Evolutionary conservation across 225 moss, liverwort and hornwort genomes (phyloP).

Genomic region (Polytrichum commune): DNA sequence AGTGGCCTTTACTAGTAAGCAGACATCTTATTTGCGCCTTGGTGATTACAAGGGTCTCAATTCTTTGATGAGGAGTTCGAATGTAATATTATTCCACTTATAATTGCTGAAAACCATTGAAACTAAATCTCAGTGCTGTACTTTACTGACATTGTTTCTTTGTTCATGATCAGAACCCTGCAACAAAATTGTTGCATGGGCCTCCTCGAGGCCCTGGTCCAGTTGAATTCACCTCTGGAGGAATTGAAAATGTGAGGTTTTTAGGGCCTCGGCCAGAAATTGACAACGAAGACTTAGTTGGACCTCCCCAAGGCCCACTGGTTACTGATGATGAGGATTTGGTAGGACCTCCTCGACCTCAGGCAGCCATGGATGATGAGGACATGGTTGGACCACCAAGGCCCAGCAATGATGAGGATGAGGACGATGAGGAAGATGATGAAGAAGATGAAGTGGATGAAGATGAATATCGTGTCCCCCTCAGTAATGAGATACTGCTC

Average conservation of each 20-base stretch:
- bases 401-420: constrained; percentile 23
- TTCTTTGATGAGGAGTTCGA: no score
- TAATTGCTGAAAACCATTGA: background rate
- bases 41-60: no score
- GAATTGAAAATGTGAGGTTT: constrained; percentile 15
- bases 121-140: background rate
- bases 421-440: constrained; percentile 56
- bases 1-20: no score
- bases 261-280: constrained; percentile 6
- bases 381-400: constrained; percentile 51
- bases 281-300: background rate
- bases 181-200: constrained; percentile 17
- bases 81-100: no score
- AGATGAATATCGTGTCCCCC: constrained; percentile 70
- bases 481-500: constrained; percentile 86
- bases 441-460: constrained; percentile 55
- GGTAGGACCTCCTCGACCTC: constrained; percentile 35
- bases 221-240: constrained; percentile 22
- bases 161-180: constrained; percentile 17
- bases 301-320: background rate
- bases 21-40: no score
- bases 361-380: constrained; percentile 21
- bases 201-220: constrained; percentile 21
- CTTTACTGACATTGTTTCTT: background rate
- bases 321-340: constrained; percentile 12